phyloP scores from a whole-genome alignment of 2,329 filamentous ascomycete genomes.

The Neoascochyta sp. region DNA sequence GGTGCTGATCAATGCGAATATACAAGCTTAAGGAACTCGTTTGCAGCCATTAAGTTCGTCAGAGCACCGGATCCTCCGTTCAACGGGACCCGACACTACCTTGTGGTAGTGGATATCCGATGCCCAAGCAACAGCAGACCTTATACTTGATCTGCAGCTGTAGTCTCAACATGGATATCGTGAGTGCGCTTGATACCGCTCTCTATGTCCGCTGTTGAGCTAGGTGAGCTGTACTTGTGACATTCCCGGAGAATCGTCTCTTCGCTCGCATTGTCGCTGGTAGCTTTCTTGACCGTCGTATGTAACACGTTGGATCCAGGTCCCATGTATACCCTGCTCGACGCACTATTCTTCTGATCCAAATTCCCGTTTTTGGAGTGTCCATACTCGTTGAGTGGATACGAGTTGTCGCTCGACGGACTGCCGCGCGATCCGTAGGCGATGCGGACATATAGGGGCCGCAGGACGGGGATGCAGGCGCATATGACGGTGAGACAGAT shows the following conservation, averaged over 20 bases:
- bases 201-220: no score
- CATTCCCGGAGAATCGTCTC: conserved; percentile 24
- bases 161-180: no score
- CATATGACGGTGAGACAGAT: conserved; percentile 49
- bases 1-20: no score
- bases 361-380: conserved; percentile 12
- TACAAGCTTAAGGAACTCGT: no score
- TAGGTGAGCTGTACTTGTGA: conserved; percentile 7
- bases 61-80: no score
- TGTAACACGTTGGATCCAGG: conserved; percentile 14
- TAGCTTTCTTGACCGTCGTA: conserved; percentile 18
- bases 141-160: no score
- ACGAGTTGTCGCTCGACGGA: conserved; percentile 13
- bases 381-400: conserved; percentile 19
- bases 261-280: conserved; percentile 25
- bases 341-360: conserved; percentile 3
- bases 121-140: no score
- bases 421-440: conserved; percentile 19
- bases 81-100: no score
- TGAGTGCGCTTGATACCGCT: no score
- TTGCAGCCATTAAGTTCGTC: no score
- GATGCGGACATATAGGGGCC: conserved; percentile 41
- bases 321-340: conserved; percentile 19
- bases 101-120: no score
- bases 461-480: conserved; percentile 50